Base-by-base conservation (phyloP, 2,329 filamentous ascomycete genomes). In the Chaetomium globosum region DNA sequence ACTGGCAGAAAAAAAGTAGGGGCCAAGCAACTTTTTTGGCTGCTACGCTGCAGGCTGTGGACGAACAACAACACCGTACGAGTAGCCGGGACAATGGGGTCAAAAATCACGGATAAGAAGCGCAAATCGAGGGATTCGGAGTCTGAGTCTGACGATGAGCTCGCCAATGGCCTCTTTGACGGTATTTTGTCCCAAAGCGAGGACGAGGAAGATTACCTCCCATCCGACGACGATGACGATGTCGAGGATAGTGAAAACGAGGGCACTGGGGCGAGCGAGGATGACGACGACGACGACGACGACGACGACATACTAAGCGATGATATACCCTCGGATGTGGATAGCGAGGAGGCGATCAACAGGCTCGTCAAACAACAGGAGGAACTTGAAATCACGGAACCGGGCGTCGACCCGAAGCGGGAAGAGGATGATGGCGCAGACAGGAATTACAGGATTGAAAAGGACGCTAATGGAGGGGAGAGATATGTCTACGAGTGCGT, bases 401-500 rank as follows among this genome's bases (percentile, higher is more conserved):
- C 74, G 12, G 70, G 73, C 56, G 72, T 72, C 36, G 77, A 79
- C 36, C 73, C 75, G 23, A 72, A 74, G 48, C 74, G 70, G 13
- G 67, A 76, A 26, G 73, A 73, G 2, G 76, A 77, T 9, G 78
- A 79, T 8, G 26, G 21, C n/a, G 55, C 52, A 9, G 75, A 79
- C 6, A 77, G 78, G 64, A 82, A 83, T 69, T 86, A 86, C 69
- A 81, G 80, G 61, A 76, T 89, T 51, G 83, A 89, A 52, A 89
- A 84, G 64, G 95, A 97, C 73, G 94, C 95, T 71, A 95, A 97
- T 79, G 95, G 95, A 66, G 91, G 92, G 73, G 86, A 89, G 69
- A 88, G 95, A 76, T 99, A 96, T 75, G 84, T 97, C 53, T 99
- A 98, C 79, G 87, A 90, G 68, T 72, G 60, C 28, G 71, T 68